Percentiles rank a stretch among this genome's conserved stretches.
These are phyloP conservation scores for Trebouxiophyceae sp. DNA, from an alignment of 163 green algal species.

Conservation along the genomic window DNA sequence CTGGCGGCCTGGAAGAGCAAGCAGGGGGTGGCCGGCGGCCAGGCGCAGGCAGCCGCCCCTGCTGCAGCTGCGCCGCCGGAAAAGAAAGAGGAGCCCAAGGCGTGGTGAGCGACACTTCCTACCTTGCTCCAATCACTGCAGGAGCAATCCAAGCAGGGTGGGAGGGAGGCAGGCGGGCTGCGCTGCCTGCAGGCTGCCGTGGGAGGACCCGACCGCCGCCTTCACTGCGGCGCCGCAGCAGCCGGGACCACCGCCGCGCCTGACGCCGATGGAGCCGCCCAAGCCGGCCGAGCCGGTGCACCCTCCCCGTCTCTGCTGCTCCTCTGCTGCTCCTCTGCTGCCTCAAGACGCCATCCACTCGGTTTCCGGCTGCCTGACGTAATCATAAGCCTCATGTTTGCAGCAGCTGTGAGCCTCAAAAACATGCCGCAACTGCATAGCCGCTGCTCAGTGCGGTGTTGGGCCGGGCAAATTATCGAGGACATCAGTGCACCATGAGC, in stretches of 20 bases:
- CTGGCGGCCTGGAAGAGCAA: slow-evolving; percentile 48
- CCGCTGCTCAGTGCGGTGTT: too few species aligned
- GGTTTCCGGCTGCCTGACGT: not conserved
- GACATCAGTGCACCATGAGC: too few species aligned
- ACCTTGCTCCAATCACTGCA: too few species aligned
- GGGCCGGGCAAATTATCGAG: too few species aligned
- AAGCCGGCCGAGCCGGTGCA: not conserved
- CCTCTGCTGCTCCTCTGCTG: not conserved
- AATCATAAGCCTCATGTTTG: too few species aligned
- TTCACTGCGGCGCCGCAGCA: slow-evolving; percentile 6
- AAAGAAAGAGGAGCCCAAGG: not conserved
- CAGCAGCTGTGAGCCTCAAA: too few species aligned
- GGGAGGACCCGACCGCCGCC: slow-evolving; percentile 18
- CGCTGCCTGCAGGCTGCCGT: slow-evolving; percentile 21
- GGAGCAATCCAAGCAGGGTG: not conserved
- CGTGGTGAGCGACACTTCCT: not conserved
- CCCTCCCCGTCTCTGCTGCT: not conserved
- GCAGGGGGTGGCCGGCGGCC: too few species aligned
- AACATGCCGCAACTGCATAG: too few species aligned
- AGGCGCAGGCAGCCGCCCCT: slow-evolving; percentile 15
- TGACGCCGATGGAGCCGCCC: not conserved
- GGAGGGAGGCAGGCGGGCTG: too few species aligned
- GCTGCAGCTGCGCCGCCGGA: not conserved
- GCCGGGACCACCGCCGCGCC: not conserved
- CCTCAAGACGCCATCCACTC: not conserved